phyloP scores from a whole-genome alignment of 306 rosid species.

The Vigna hirtella region DNA sequence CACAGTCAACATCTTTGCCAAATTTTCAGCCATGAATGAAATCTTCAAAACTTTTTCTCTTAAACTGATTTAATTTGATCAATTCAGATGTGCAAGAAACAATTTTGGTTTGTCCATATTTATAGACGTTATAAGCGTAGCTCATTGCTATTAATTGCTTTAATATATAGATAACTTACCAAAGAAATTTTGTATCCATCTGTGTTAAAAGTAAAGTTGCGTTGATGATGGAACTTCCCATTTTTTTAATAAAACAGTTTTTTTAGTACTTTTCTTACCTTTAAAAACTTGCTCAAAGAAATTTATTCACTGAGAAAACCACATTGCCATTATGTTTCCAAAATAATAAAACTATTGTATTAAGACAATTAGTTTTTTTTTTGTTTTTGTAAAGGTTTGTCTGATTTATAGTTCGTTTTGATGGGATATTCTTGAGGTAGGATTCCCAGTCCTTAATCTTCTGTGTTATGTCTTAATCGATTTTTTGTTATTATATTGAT shows the following conservation, averaged over 20 bases:
- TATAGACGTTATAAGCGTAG: neutral
- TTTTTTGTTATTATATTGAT: too few species aligned
- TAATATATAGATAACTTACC: neutral
- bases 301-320: neutral
- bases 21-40: constrained; percentile 29
- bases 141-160: neutral
- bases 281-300: neutral
- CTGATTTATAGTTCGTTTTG: too few species aligned
- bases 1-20: neutral
- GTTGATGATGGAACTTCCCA: neutral
- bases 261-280: neutral
- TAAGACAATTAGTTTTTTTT: too few species aligned
- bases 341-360: too few species aligned
- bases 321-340: too few species aligned
- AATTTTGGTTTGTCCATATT: neutral
- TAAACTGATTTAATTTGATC: neutral
- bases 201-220: neutral
- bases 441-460: too few species aligned
- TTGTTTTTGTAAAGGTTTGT: too few species aligned
- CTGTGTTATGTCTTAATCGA: too few species aligned
- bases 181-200: neutral
- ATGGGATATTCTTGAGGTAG: too few species aligned
- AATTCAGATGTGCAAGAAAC: neutral
- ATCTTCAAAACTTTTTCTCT: neutral
- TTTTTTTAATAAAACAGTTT: neutral